phyloP scores from a whole-genome alignment of 2,329 filamentous ascomycete genomes.

The Lecanicillium sp. region DNA sequence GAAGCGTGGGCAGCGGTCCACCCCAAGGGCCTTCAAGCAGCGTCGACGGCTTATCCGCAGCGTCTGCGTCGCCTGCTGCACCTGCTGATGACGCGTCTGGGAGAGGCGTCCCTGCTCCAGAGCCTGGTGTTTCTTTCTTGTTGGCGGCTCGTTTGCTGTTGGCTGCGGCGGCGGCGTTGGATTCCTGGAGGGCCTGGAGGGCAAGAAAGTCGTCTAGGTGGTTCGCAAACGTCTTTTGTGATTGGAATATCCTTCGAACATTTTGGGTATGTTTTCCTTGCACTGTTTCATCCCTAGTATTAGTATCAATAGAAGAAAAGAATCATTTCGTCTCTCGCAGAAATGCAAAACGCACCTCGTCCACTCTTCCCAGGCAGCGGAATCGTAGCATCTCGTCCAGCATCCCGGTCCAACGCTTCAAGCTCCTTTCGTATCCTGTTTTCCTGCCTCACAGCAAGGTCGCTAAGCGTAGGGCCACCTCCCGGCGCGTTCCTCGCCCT shows the following conservation, averaged over 20 bases:
- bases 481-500: slow-evolving; percentile 54
- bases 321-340: neutral
- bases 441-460: slow-evolving; percentile 74
- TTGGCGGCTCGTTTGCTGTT: slow-evolving; percentile 19
- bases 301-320: too few species aligned
- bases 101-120: slow-evolving; percentile 20
- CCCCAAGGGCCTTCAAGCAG: slow-evolving; percentile 27
- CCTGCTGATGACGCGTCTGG: slow-evolving; percentile 11
- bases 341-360: slow-evolving; percentile 23
- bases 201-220: slow-evolving; percentile 75
- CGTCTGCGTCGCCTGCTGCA: slow-evolving; percentile 1
- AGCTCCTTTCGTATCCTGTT: slow-evolving; percentile 75
- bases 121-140: slow-evolving; percentile 16
- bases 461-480: slow-evolving; percentile 42
- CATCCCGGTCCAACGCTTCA: slow-evolving; percentile 74
- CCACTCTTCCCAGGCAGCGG: slow-evolving; percentile 51
- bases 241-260: slow-evolving; percentile 69
- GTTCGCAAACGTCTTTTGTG: slow-evolving; percentile 76
- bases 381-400: slow-evolving; percentile 63
- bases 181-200: slow-evolving; percentile 37
- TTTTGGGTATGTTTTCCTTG: slow-evolving; percentile 55
- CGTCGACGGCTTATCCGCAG: slow-evolving; percentile 13
- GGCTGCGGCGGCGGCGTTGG: slow-evolving; percentile 22
- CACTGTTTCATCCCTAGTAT: slow-evolving; percentile 17
- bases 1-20: slow-evolving; percentile 29